Evolutionary conservation across 2,329 filamentous ascomycete species (phyloP).

Genomic region (Stagonosporopsis rhizophila): DNA sequence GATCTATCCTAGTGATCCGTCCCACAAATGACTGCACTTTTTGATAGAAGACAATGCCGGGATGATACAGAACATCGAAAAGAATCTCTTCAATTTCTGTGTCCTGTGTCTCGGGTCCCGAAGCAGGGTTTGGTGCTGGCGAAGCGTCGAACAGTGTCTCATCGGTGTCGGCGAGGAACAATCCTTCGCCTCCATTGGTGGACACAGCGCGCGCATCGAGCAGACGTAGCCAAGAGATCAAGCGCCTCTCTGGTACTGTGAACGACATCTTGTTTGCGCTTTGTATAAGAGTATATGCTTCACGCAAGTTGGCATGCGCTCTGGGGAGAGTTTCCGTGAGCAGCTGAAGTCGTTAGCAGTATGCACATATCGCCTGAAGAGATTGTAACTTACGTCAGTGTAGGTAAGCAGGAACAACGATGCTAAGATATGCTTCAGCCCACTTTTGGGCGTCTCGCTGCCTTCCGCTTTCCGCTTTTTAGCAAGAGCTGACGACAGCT

Average conservation of each 20-base stretch:
- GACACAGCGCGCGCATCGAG: constrained; percentile 64
- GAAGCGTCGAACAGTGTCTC: constrained; percentile 58
- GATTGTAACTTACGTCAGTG: constrained; percentile 52
- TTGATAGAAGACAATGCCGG: constrained; percentile 64
- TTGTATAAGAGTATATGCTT: constrained; percentile 59
- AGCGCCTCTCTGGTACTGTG: constrained; percentile 52
- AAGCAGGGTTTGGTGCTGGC: constrained; percentile 45
- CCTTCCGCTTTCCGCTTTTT: constrained; percentile 24
- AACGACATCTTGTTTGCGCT: constrained; percentile 30
- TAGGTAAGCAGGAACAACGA: constrained; percentile 63
- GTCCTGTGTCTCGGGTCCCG: constrained; percentile 36
- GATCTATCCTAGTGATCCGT: constrained; percentile 63
- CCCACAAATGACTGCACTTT: constrained; percentile 66
- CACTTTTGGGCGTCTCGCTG: constrained; percentile 19
- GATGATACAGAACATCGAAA: constrained; percentile 63
- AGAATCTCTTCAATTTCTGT: constrained; percentile 57
- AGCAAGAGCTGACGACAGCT: constrained; percentile 31
- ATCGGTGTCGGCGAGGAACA: constrained; percentile 60
- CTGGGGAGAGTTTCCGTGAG: constrained; percentile 42
- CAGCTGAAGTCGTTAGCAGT: constrained; percentile 34
- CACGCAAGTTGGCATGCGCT: constrained; percentile 60
- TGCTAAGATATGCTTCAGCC: constrained; percentile 56
- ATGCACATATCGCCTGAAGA: neutral
- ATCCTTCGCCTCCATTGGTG: constrained; percentile 61
- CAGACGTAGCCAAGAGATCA: constrained; percentile 63